Percentiles rank a stretch among this genome's conserved stretches.
phyloP scores from a whole-genome alignment of 345 rosid species.

The Brassica incana region DNA sequence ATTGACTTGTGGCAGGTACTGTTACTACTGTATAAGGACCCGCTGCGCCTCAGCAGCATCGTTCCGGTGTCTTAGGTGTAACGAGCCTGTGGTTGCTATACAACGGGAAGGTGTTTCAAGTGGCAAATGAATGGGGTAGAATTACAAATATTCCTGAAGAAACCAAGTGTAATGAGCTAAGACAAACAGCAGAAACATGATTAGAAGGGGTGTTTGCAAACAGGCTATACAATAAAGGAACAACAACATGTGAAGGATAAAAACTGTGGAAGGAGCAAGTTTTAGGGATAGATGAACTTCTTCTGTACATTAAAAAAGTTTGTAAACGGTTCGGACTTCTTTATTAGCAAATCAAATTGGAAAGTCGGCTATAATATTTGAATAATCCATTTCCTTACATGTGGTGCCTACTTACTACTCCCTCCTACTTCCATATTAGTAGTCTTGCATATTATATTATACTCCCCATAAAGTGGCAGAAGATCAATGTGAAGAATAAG shows the following conservation, averaged over 20 bases:
- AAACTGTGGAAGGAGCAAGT: background rate
- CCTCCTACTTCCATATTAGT: constrained; percentile 24
- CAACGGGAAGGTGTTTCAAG: constrained; percentile 58
- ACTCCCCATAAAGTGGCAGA: background rate
- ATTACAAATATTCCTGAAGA: background rate
- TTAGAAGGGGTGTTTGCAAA: constrained; percentile 3
- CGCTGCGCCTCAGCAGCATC: constrained; percentile 78
- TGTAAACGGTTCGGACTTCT: background rate
- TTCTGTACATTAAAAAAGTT: constrained; percentile 12
- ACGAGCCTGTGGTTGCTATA: constrained; percentile 80
- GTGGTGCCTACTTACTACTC: constrained; percentile 17
- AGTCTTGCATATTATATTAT: constrained; percentile 4
- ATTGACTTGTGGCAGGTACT: constrained; percentile 65
- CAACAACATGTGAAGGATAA: constrained; percentile 12
- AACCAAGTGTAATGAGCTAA: constrained; percentile 11
- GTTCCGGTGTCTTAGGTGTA: constrained; percentile 74
- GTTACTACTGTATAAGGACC: constrained; percentile 88
- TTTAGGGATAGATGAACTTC: constrained; percentile 7
- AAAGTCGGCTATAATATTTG: constrained; percentile 14
- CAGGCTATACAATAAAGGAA: constrained; percentile 16
- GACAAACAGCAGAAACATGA: background rate
- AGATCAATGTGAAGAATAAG: background rate
- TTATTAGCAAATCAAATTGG: constrained; percentile 8
- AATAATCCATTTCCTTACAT: constrained; percentile 24
- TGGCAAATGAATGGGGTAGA: constrained; percentile 19